phyloP scores from a whole-genome alignment of 2,329 filamentous ascomycete species.

The Elsinoe arachidis region DNA sequence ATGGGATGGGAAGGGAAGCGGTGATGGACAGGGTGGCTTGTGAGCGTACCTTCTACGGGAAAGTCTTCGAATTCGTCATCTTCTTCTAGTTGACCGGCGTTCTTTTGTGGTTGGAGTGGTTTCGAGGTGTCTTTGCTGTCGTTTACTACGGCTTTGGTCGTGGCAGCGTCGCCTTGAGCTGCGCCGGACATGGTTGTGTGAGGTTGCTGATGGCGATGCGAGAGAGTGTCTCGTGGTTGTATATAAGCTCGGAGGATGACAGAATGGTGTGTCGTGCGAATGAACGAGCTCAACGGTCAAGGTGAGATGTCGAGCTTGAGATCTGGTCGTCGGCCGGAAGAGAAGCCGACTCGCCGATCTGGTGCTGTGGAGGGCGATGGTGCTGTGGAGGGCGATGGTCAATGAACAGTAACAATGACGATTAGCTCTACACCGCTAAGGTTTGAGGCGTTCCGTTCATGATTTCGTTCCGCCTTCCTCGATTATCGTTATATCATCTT shows the following conservation, averaged over 20 bases:
- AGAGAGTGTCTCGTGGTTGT: no score
- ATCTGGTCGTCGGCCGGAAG: background rate
- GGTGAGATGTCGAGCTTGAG: conserved; percentile 6
- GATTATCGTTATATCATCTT: no score
- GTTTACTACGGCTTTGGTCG: conserved; percentile 35
- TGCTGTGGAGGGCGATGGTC: background rate
- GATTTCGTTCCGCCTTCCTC: no score
- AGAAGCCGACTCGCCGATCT: conserved; percentile 1
- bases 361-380: background rate
- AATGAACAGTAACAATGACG: conserved; percentile 9
- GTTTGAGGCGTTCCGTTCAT: no score
- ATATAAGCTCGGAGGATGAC: background rate
- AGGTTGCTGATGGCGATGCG: background rate
- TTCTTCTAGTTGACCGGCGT: conserved; percentile 69
- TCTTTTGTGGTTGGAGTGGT: conserved; percentile 52
- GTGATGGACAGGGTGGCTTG: background rate
- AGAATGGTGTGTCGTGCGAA: background rate
- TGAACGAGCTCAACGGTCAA: background rate
- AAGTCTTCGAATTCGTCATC: conserved; percentile 99
- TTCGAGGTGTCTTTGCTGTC: conserved; percentile 33
- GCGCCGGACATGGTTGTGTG: conserved; percentile 39
- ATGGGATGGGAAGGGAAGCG: background rate
- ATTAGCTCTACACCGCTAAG: background rate
- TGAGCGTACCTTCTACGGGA: conserved; percentile 73
- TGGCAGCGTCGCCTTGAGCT: conserved; percentile 30